These are phyloP conservation scores for Lactuca saligna DNA, from an alignment of 129 eudicot genomes.

Conservation along the genomic window DNA sequence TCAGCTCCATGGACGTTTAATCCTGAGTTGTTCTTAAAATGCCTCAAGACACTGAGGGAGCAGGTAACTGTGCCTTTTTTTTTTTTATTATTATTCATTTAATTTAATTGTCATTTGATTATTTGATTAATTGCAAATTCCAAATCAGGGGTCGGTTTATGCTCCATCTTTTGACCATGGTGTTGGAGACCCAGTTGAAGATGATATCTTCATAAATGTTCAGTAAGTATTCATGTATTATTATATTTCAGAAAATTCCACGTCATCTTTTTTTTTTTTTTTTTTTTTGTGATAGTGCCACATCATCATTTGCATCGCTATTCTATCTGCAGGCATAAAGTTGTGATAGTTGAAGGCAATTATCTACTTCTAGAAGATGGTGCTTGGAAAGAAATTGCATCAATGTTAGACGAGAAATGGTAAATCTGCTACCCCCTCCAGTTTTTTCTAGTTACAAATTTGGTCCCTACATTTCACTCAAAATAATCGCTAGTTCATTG, in stretches of 20 bases:
- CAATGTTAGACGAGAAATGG: slow-evolving; percentile 87
- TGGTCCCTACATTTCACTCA: neutral
- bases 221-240: slow-evolving; percentile 49
- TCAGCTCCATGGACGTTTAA: slow-evolving; percentile 97
- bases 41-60: slow-evolving; percentile 59
- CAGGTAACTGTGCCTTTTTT: slow-evolving; percentile 58
- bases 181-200: slow-evolving; percentile 95
- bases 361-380: slow-evolving; percentile 83
- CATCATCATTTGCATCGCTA: neutral
- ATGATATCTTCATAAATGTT: slow-evolving; percentile 74
- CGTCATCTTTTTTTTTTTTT: too few relatives aligned
- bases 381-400: slow-evolving; percentile 76
- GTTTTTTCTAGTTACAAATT: neutral
- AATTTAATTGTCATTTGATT: neutral
- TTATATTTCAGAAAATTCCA: slow-evolving; percentile 7
- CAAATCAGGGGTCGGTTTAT: slow-evolving; percentile 77
- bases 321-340: slow-evolving; percentile 76
- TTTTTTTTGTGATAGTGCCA: neutral
- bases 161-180: slow-evolving; percentile 98
- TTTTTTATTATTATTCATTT: neutral
- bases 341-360: slow-evolving; percentile 92
- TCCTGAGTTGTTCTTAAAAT: slow-evolving; percentile 59
- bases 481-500: too few relatives aligned
- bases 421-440: slow-evolving; percentile 29
- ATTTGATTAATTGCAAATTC: slow-evolving; percentile 17